Evolutionary conservation across 2,329 filamentous ascomycete species (phyloP).

Genomic region (Colletotrichum theobromicola): DNA sequence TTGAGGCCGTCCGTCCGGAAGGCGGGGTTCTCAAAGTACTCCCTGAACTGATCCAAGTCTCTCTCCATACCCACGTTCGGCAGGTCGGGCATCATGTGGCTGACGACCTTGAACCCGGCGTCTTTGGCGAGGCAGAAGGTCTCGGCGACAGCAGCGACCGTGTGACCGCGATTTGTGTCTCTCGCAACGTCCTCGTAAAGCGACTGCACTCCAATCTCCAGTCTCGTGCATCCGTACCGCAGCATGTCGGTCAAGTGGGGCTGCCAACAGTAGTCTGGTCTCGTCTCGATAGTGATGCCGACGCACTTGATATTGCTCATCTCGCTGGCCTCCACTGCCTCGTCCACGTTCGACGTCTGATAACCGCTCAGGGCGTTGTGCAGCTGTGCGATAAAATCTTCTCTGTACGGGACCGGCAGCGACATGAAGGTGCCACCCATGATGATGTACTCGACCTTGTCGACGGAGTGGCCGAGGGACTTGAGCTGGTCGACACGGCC

Average conservation of each 20-base stretch:
- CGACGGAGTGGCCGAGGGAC: conserved; percentile 92
- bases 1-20: conserved; percentile 97
- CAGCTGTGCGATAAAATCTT: conserved; percentile 92
- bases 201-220: conserved; percentile 95
- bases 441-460: conserved; percentile 99
- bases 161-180: conserved; percentile 96
- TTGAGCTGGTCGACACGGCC: conserved; percentile 97
- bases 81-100: conserved; percentile 99
- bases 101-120: conserved; percentile 97
- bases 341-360: conserved; percentile 91
- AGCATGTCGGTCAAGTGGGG: conserved; percentile 97
- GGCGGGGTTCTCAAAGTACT: conserved; percentile 96
- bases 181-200: conserved; percentile 98
- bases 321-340: conserved; percentile 91
- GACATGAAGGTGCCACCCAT: conserved; percentile 99
- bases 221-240: conserved; percentile 92
- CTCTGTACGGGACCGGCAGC: conserved; percentile 83
- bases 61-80: conserved; percentile 99
- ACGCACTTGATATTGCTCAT: conserved; percentile 99
- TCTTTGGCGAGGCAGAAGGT: conserved; percentile 98
- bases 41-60: conserved; percentile 93
- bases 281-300: conserved; percentile 96
- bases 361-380: conserved; percentile 98
- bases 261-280: conserved; percentile 95
- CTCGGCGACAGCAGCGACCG: conserved; percentile 91